A percentile compares a stretch with the other conserved stretches of the same genome.
Conservation (phyloP, 768 basidiomycete species). For the Boletus coccyginus region DNA sequence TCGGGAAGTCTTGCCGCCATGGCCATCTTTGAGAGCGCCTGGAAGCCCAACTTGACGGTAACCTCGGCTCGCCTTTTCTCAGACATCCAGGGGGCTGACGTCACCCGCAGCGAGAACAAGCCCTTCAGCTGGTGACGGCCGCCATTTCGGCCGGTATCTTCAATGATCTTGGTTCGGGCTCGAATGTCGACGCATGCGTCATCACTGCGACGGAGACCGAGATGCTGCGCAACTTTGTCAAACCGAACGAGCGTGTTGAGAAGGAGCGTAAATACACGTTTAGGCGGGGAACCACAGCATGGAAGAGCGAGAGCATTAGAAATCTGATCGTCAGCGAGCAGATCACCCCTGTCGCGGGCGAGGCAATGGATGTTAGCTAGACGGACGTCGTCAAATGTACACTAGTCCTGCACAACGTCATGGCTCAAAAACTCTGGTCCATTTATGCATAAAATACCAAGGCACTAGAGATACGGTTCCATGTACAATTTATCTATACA, state of each 20-base stretch:
- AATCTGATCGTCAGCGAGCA: conserved; percentile 72
- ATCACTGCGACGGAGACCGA: conserved; percentile 86
- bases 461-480: conserved; percentile 6
- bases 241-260: conserved; percentile 80
- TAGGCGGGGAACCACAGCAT: conserved; percentile 84
- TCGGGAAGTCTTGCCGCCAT: conserved; percentile 95
- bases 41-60: conserved; percentile 81
- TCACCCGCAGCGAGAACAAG: conserved; percentile 63
- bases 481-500: conserved; percentile 29
- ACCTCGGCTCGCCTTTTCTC: conserved; percentile 18
- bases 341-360: conserved; percentile 51
- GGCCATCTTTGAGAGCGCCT: conserved; percentile 92
- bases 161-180: conserved; percentile 98
- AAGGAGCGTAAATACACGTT: conserved; percentile 74
- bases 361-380: conserved; percentile 83
- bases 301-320: conserved; percentile 77
- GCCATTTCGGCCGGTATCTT: conserved; percentile 97
- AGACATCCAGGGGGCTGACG: not conserved
- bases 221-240: conserved; percentile 92
- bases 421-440: not conserved
- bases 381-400: conserved; percentile 3
- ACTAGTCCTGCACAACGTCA: not conserved
- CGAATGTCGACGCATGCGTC: conserved; percentile 97
- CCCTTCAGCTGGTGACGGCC: conserved; percentile 75
- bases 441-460: conserved; percentile 11